Base-by-base conservation (phyloP, 1,139 yeast genomes). In the Candida sp. region DNA sequence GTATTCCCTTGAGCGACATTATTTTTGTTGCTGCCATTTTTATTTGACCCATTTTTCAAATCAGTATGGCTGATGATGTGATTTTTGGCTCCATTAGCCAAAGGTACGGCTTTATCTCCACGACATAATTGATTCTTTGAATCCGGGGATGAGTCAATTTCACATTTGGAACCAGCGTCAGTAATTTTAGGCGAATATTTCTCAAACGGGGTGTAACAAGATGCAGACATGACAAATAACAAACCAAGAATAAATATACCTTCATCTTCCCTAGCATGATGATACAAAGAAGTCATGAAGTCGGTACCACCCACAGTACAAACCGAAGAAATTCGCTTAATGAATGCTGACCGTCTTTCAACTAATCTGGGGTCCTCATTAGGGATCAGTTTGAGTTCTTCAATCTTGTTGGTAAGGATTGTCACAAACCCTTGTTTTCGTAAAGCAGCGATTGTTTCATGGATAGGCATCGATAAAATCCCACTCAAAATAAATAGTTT, bases 231-330 rank as follows among this genome's bases (percentile, higher is more conserved):
- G 4, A 36, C 33, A 12, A 25, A 38, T 11, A 48, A 32, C 11
- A 43, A 32, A 12, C 43, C n/a, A 5, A 39, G 15, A 40, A 46
- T 44, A 32, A 45, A 37, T 2, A 43, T 43, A 33, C 38, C 32
- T 23, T 49, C 51, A 25, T 48, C 47, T 4, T 48, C 50, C 8
- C 40, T 33, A 12, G 47, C 51, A 39, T 47, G 34, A 23, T 46
- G 44, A 42, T 44, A 49, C 11, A 49, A 34, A 5, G 35, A 21
- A 8, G 45, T 39, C 29, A 46, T 11, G 11, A 39, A 29, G 5
- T 4, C 30, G 8, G 19, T n/a, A 12, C 12, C 32, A 7, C 19
- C 15, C 5, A 36, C 4, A 7, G 5, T 23, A 8, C 22, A 3
- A 9, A 9, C 6, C 5, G 12, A 6, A 4, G 38, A 22, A 12